phyloP scores from a whole-genome alignment of 305 asterid genomes.

The Rubia tinctorum region DNA sequence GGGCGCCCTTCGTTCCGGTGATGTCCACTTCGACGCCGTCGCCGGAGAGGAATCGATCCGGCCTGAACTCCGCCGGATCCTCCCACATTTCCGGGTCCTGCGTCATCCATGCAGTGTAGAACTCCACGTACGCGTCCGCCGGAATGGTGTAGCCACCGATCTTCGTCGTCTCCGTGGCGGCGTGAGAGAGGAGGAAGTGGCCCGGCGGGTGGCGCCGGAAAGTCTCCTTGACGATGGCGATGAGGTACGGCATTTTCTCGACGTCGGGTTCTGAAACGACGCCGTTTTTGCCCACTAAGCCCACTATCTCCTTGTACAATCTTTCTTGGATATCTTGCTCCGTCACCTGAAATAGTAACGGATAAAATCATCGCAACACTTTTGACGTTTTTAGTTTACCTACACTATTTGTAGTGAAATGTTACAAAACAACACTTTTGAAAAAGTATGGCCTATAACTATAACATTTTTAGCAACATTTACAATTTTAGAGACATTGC shows the following conservation, averaged over 20 bases:
- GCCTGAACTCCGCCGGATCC: constrained; percentile 59
- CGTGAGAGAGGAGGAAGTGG: constrained; percentile 81
- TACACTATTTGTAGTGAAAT: background rate
- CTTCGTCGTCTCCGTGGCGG: constrained; percentile 54
- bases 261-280: constrained; percentile 51
- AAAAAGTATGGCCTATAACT: too few species aligned
- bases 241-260: constrained; percentile 73
- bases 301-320: constrained; percentile 60
- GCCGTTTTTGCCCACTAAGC: constrained; percentile 53
- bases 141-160: constrained; percentile 89
- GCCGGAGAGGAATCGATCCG: constrained; percentile 76
- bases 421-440: background rate
- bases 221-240: constrained; percentile 71
- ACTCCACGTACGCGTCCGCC: constrained; percentile 60
- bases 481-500: too few species aligned
- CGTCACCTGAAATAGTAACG: constrained; percentile 10
- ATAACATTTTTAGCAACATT: too few species aligned
- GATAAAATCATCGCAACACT: background rate
- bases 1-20: constrained; percentile 74
- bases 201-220: constrained; percentile 87
- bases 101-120: constrained; percentile 87
- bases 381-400: background rate
- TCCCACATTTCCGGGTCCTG: constrained; percentile 73
- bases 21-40: constrained; percentile 86
- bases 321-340: constrained; percentile 69